A percentile compares a stretch with the other conserved stretches of the same genome.
Evolutionary conservation across 768 basidiomycete species (phyloP).

Genomic region (Agaricus blazei): DNA sequence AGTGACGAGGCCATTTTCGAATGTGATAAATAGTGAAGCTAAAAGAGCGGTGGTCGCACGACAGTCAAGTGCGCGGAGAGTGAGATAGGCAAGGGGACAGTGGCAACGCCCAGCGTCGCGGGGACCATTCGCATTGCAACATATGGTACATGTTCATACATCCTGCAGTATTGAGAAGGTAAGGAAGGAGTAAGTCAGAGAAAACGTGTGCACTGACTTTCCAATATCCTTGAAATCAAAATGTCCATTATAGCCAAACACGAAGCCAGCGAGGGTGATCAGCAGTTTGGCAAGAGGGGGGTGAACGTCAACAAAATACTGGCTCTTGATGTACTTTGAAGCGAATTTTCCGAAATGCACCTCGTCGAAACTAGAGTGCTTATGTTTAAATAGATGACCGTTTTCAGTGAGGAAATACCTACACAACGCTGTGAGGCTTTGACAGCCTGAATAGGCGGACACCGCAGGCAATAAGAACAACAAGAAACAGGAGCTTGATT

Average conservation of each 20-base stretch:
- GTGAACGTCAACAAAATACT: slow-evolving; percentile 93
- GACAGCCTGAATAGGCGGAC: slow-evolving; percentile 87
- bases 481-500: slow-evolving; percentile 63
- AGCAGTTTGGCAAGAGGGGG: slow-evolving; percentile 95
- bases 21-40: slow-evolving; percentile 86
- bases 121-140: slow-evolving; percentile 98
- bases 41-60: slow-evolving; percentile 90
- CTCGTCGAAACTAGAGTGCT: slow-evolving; percentile 77
- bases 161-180: slow-evolving; percentile 33
- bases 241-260: slow-evolving; percentile 85
- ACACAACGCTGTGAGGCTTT: slow-evolving; percentile 91
- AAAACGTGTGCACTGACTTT: slow-evolving; percentile 49
- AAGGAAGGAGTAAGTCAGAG: slow-evolving; percentile 5
- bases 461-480: slow-evolving; percentile 66
- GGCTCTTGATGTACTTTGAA: slow-evolving; percentile 86
- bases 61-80: slow-evolving; percentile 88
- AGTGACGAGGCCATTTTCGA: slow-evolving; percentile 94
- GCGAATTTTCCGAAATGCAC: slow-evolving; percentile 99
- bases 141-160: slow-evolving; percentile 87
- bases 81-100: slow-evolving; percentile 88
- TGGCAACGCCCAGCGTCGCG: slow-evolving; percentile 80
- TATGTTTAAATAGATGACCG: not conserved
- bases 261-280: slow-evolving; percentile 84
- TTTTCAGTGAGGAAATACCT: slow-evolving; percentile 28
- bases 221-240: slow-evolving; percentile 99